Evolutionary conservation across 2,329 filamentous ascomycete species (phyloP), one percentile per base, ranked within the genome.

Genomic region (Penicillium sp.): DNA sequence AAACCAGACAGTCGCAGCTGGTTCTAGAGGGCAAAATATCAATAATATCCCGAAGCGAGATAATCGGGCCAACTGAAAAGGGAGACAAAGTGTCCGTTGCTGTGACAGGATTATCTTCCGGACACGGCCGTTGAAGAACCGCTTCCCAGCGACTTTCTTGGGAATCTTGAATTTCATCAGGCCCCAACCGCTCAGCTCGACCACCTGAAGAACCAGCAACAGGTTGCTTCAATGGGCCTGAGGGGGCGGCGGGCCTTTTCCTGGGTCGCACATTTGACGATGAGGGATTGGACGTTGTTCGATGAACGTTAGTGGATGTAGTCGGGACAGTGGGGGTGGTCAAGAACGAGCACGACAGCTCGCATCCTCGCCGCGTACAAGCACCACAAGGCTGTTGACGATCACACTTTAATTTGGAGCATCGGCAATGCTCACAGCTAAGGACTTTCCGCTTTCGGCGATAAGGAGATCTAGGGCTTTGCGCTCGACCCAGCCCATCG

Each of bases 1-100:
- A 49, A 12, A 66, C 49, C 2, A 66, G 49, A 53, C 61, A 66
- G 29, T 64, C 63, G 21, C 63, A 64, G 17, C 52, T 60, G 7
- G 48, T 7, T 19, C 45, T 43, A 1, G 63, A 50, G 4, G 63
- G 63, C 13, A 66, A 53, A 6, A 36, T 15, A 6, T 43, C 53
- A 2, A 67, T 29, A 0, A 68, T 39, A 7, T 64, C 59, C 13
- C 53, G 15, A 2, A 53, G 49, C 7, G 58, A 36, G 4, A 63
- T 27, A 7, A 19, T n/a, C 9, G 55, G 58, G 6, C 60, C 60
- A 17, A 62, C 27, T 4, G 63, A 58, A 29, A 64, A 55, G 4
- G 64, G 61, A 13, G 49, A 53, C 7, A 39, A 39, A 21, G 42
- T 39, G n/a, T 53, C 50, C 1, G 15, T 8, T 25, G 31, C 41